A percentile compares a stretch with the other conserved stretches of the same genome.
These are phyloP conservation scores for Apocynum venetum DNA, from an alignment of 257 asterid species.

Conservation along the genomic window DNA sequence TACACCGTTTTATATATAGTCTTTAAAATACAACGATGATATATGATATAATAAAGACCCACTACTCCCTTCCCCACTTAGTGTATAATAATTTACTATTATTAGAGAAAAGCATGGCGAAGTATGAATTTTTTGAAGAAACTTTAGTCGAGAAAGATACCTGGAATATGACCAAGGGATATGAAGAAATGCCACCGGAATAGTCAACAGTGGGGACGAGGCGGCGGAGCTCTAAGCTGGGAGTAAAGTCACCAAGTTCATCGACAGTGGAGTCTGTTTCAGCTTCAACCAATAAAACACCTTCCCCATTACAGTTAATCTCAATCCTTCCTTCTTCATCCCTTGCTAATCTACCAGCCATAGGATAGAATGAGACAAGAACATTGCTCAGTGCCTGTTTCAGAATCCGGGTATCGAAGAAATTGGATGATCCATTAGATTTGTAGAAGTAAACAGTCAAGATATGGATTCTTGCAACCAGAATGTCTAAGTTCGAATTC, in stretches of 20 bases:
- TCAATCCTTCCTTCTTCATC: constrained; percentile 36
- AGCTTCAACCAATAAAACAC: constrained; percentile 46
- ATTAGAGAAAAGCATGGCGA: neutral
- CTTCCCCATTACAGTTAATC: constrained; percentile 39
- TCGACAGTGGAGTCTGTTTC: constrained; percentile 27
- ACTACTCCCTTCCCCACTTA: too few relatives aligned
- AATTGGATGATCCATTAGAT: constrained; percentile 28
- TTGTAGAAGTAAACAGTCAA: constrained; percentile 35
- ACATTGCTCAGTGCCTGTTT: constrained; percentile 36
- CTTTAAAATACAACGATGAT: too few relatives aligned
- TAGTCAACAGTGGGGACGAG: constrained; percentile 29
- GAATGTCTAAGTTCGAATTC: constrained; percentile 35
- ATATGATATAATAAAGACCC: too few relatives aligned
- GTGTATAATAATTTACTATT: too few relatives aligned
- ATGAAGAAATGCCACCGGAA: constrained; percentile 29
- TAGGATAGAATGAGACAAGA: constrained; percentile 42
- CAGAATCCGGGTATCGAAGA: constrained; percentile 26
- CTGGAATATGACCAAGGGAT: constrained; percentile 37
- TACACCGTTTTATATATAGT: too few relatives aligned
- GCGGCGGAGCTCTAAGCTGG: constrained; percentile 29
- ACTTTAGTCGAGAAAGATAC: neutral
- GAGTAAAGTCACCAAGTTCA: constrained; percentile 41
- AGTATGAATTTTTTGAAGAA: neutral
- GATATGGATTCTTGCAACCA: constrained; percentile 35
- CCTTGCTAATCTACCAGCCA: constrained; percentile 38